Evolutionary conservation across 305 asterid species (phyloP).

Genomic region (Fraxinus xanthoxyloides): DNA sequence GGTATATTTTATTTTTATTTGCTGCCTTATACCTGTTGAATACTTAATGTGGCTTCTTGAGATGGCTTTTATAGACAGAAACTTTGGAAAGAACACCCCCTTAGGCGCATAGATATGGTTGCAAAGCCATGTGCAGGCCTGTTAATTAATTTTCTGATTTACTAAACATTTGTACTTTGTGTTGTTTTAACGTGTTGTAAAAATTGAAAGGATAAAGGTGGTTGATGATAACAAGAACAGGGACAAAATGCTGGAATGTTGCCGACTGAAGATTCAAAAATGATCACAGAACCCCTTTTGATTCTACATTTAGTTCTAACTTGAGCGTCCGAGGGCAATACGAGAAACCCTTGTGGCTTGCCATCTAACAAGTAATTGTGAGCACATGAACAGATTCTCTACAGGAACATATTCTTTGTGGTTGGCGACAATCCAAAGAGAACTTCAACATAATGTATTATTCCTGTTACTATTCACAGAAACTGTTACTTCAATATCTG

Average conservation of each 20-base stretch:
- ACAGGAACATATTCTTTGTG: too few species aligned
- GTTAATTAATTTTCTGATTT: background rate
- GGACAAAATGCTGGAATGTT: background rate
- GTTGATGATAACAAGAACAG: background rate
- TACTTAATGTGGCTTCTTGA: background rate
- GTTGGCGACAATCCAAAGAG: too few species aligned
- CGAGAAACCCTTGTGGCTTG: too few species aligned
- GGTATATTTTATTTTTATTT: too few species aligned
- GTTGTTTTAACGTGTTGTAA: background rate
- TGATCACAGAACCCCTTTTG: too few species aligned
- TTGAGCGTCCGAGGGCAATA: too few species aligned
- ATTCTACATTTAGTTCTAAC: too few species aligned
- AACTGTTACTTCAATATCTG: background rate
- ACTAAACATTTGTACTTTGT: background rate
- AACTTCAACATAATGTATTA: background rate
- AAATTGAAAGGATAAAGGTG: background rate
- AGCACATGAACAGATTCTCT: too few species aligned
- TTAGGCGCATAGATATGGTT: background rate
- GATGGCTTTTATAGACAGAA: conserved; percentile 6
- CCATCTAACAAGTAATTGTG: too few species aligned
- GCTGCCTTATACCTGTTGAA: background rate
- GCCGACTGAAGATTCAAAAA: background rate
- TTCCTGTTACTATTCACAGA: background rate
- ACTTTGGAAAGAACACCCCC: background rate
- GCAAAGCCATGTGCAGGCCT: background rate